Percentiles rank a stretch among this genome's conserved stretches.
Evolutionary conservation across 2,329 filamentous ascomycete species (phyloP).

Genomic region (Didymella keratinophila): DNA sequence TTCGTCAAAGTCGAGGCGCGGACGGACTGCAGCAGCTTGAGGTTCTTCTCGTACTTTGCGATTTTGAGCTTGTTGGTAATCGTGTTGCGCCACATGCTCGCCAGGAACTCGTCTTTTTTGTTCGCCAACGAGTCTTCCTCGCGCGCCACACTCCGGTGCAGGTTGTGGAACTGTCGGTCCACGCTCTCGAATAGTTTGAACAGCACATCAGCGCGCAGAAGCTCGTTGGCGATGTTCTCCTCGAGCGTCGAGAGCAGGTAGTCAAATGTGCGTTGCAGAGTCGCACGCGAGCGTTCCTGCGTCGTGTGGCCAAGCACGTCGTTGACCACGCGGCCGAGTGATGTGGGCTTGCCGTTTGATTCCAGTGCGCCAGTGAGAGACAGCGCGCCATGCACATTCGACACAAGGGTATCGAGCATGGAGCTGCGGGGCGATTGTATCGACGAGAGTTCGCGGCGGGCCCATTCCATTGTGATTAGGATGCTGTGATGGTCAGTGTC

Average conservation of each 20-base stretch:
- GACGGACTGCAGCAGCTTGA: slow-evolving; percentile 77
- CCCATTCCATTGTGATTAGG: slow-evolving; percentile 96
- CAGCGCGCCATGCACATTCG: slow-evolving; percentile 82
- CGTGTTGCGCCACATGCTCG: slow-evolving; percentile 84
- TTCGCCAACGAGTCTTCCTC: slow-evolving; percentile 84
- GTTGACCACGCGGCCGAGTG: slow-evolving; percentile 72
- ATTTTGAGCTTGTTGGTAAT: slow-evolving; percentile 79
- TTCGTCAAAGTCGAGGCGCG: slow-evolving; percentile 84
- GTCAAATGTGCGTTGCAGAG: slow-evolving; percentile 85
- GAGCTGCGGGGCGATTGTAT: slow-evolving; percentile 54
- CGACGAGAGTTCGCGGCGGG: slow-evolving; percentile 77
- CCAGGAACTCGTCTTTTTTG: slow-evolving; percentile 80
- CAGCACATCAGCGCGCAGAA: slow-evolving; percentile 79
- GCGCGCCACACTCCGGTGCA: slow-evolving; percentile 83
- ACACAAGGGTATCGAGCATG: slow-evolving; percentile 75
- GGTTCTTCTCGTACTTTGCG: slow-evolving; percentile 93
- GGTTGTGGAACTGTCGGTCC: slow-evolving; percentile 87
- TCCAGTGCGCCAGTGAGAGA: slow-evolving; percentile 62
- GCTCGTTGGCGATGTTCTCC: slow-evolving; percentile 84
- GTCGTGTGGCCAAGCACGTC: slow-evolving; percentile 80
- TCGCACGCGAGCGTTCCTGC: slow-evolving; percentile 79
- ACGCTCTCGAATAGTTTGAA: slow-evolving; percentile 92
- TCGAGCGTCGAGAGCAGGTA: slow-evolving; percentile 89
- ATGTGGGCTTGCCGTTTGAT: slow-evolving; percentile 63
- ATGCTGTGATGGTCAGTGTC: slow-evolving; percentile 63